Conservation (phyloP, 1,284 basidiomycete species). For the Malassezia arunalokei region DNA sequence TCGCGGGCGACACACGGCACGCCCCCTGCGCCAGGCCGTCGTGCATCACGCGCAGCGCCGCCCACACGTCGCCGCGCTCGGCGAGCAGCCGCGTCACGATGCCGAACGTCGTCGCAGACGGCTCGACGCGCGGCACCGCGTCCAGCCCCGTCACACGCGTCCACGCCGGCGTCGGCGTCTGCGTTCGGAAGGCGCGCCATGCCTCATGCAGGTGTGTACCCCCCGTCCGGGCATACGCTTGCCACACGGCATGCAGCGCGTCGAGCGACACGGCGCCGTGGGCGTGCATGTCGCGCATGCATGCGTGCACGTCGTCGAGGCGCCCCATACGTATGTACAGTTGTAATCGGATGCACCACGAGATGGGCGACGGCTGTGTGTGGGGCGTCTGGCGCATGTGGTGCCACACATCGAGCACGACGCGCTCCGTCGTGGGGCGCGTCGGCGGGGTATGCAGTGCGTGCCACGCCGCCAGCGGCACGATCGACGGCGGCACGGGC, state of each 20-base stretch:
- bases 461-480: not conserved
- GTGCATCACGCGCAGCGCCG: conserved; percentile 14
- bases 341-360: conserved; percentile 8
- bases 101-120: conserved; percentile 5
- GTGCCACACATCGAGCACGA: not conserved
- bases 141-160: conserved; percentile 1
- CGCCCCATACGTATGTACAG: conserved; percentile 4
- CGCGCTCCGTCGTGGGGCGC: not conserved
- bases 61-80: conserved; percentile 2
- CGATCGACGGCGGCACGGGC: not conserved
- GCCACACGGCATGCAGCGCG: conserved; percentile 1
- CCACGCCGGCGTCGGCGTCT: not conserved
- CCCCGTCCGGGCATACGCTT: not conserved
- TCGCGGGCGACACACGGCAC: not conserved
- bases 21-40: not conserved
- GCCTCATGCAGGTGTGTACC: not conserved
- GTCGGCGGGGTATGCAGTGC: not conserved
- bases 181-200: not conserved
- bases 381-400: not conserved
- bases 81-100: conserved; percentile 4
- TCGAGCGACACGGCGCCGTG: not conserved
- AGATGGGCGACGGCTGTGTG: not conserved
- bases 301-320: not conserved
- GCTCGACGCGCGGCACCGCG: not conserved
- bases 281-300: not conserved